These are phyloP conservation scores for Phyllosticta citribraziliensis DNA, from an alignment of 2,329 filamentous ascomycete genomes.

Conservation along the genomic window DNA sequence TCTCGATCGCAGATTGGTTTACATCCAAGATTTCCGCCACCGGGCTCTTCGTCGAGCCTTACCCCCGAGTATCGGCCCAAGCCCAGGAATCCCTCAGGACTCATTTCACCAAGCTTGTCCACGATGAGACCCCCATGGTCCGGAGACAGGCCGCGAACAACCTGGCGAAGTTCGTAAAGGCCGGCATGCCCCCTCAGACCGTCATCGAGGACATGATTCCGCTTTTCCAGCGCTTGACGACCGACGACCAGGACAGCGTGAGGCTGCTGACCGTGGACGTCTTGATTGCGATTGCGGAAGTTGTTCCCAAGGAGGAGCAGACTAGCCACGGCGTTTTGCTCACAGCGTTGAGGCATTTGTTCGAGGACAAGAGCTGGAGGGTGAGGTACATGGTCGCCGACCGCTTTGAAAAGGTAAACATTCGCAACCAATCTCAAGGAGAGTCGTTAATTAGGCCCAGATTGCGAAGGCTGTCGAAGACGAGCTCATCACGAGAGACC, in stretches of 20 bases:
- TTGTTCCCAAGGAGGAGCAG: constrained; percentile 96
- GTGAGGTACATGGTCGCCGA: constrained; percentile 99
- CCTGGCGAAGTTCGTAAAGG: constrained; percentile 93
- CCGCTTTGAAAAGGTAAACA: constrained; percentile 80
- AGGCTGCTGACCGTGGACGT: constrained; percentile 92
- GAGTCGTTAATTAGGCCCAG: constrained; percentile 39
- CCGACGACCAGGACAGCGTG: constrained; percentile 96
- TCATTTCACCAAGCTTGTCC: constrained; percentile 85
- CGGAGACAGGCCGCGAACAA: constrained; percentile 94
- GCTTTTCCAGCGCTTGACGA: constrained; percentile 91
- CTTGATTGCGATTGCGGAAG: constrained; percentile 90
- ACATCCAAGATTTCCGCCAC: constrained; percentile 98
- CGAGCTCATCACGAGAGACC: constrained; percentile 84
- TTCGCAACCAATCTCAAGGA: not conserved
- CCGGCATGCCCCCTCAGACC: constrained; percentile 72
- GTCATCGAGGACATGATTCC: constrained; percentile 99
- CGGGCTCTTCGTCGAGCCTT: constrained; percentile 86
- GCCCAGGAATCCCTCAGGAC: constrained; percentile 85
- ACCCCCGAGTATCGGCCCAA: constrained; percentile 78
- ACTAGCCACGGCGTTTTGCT: constrained; percentile 89
- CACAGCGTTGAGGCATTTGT: constrained; percentile 80
- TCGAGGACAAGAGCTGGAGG: constrained; percentile 99
- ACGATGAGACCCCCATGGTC: constrained; percentile 99
- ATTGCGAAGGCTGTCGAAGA: constrained; percentile 98
- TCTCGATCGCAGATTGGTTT: constrained; percentile 99